Percentiles rank a stretch among this genome's conserved stretches.
Evolutionary conservation across 1,284 basidiomycete genomes (phyloP).

Genomic region (Somion occarium): DNA sequence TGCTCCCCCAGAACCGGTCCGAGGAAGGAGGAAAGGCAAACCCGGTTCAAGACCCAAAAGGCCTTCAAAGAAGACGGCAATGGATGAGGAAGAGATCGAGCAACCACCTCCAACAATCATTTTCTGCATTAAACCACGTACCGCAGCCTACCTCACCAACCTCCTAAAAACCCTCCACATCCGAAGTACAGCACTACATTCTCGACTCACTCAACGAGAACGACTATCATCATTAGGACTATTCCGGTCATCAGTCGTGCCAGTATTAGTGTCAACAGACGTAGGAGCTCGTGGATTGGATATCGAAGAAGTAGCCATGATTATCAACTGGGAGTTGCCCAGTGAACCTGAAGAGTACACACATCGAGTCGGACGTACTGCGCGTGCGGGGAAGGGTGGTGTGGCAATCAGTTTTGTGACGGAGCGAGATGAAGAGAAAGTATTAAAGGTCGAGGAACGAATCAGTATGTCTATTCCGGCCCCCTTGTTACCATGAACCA

Average conservation of each 20-base stretch:
- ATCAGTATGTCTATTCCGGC: conserved; percentile 59
- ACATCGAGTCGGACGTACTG: conserved; percentile 86
- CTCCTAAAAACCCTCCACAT: conserved; percentile 79
- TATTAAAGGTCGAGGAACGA: conserved; percentile 81
- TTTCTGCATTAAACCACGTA: conserved; percentile 85
- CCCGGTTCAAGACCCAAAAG: conserved; percentile 12
- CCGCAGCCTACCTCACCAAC: conserved; percentile 85
- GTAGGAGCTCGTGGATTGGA: conserved; percentile 93
- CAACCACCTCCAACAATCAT: conserved; percentile 93
- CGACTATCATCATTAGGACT: conserved; percentile 78
- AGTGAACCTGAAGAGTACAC: conserved; percentile 73
- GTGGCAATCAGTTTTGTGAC: conserved; percentile 93
- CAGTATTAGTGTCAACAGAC: conserved; percentile 92
- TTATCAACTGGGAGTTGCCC: conserved; percentile 96
- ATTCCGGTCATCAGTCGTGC: conserved; percentile 88
- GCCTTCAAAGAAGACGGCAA: conserved; percentile 29
- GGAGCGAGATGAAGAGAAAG: conserved; percentile 85
- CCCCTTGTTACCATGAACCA: background rate
- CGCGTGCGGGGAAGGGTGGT: conserved; percentile 88
- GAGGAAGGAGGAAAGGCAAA: conserved; percentile 20
- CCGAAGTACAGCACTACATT: conserved; percentile 88
- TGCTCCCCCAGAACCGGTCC: conserved; percentile 45
- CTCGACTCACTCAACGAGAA: conserved; percentile 87
- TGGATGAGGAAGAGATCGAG: conserved; percentile 45
- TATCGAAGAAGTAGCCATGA: conserved; percentile 92